Conservation (phyloP, 495 filamentous ascomycete species). For the Neurospora africana region DNA sequence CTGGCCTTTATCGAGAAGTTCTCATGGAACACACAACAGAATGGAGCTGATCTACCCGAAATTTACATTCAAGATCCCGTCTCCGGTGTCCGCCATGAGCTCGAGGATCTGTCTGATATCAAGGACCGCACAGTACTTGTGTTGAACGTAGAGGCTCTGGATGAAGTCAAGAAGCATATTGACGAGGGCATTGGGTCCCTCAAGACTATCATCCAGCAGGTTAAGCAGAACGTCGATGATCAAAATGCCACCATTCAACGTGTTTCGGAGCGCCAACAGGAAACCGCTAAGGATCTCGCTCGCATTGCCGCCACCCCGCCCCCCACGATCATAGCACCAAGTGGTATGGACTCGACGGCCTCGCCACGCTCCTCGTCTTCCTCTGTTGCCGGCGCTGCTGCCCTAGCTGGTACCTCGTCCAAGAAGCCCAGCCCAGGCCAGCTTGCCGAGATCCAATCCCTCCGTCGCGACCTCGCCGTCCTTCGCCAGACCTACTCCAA, state of each 20-base stretch:
- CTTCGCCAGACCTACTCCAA: constrained; percentile 86
- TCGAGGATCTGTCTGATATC: constrained; percentile 90
- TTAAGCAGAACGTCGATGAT: constrained; percentile 67
- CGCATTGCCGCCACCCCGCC: constrained; percentile 62
- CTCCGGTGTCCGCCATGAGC: constrained; percentile 86
- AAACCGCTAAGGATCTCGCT: constrained; percentile 83
- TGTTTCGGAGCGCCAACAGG: constrained; percentile 86
- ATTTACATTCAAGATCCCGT: constrained; percentile 96
- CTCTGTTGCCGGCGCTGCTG: constrained; percentile 3
- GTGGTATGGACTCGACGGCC: constrained; percentile 14
- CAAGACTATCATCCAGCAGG: constrained; percentile 65
- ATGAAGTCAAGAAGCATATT: constrained; percentile 93
- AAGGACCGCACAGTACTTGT: constrained; percentile 92
- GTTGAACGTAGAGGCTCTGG: constrained; percentile 85
- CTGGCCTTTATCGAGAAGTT: constrained; percentile 99
- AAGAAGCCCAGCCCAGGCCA: constrained; percentile 40
- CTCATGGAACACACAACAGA: constrained; percentile 92
- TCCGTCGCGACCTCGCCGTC: constrained; percentile 86
- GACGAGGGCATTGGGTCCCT: constrained; percentile 84
- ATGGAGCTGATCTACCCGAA: constrained; percentile 86
- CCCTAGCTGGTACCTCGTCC: constrained; percentile 3
- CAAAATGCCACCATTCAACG: constrained; percentile 70
- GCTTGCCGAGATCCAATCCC: constrained; percentile 62
- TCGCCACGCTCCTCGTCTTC: constrained; percentile 19
- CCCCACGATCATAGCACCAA: constrained; percentile 23